Evolutionary conservation across 164 flowering plant genomes (phyloP).

Genomic region (Pachysandra terminalis): DNA sequence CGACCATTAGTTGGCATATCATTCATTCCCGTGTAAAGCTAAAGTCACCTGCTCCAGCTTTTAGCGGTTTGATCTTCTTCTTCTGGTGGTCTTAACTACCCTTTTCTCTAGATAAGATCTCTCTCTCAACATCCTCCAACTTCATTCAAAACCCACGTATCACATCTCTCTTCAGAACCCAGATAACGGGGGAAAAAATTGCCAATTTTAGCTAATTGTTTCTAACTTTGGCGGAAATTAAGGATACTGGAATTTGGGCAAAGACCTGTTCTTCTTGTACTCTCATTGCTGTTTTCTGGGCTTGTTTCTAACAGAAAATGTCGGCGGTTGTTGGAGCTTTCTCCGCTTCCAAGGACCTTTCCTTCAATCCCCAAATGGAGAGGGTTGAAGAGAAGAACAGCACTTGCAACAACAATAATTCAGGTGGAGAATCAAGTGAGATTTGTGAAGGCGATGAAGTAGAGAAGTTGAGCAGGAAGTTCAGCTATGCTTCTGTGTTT

Average conservation of each 20-base stretch:
- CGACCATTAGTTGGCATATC: too few species aligned
- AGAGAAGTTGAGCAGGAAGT: constrained; percentile 16
- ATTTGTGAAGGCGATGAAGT: constrained; percentile 1
- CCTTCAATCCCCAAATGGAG: constrained; percentile 21
- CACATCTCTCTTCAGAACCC: neutral
- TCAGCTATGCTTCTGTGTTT: constrained; percentile 14
- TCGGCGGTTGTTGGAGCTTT: constrained; percentile 29
- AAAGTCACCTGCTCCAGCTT: neutral
- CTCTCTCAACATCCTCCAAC: neutral
- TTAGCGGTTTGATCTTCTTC: neutral
- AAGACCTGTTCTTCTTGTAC: constrained; percentile 2
- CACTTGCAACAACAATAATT: neutral
- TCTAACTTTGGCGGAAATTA: neutral
- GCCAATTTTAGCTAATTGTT: neutral
- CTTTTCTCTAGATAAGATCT: neutral
- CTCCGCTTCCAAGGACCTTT: constrained; percentile 21
- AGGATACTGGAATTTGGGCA: neutral
- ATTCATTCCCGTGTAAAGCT: too few species aligned
- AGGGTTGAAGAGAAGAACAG: constrained; percentile 16
- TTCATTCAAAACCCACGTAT: neutral
- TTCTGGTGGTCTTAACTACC: neutral
- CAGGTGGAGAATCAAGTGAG: constrained; percentile 10
- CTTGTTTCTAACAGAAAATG: constrained; percentile 15
- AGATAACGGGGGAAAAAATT: neutral
- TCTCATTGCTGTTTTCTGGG: neutral